Conservation (phyloP, 768 basidiomycete genomes). For the Russula olivacea region DNA sequence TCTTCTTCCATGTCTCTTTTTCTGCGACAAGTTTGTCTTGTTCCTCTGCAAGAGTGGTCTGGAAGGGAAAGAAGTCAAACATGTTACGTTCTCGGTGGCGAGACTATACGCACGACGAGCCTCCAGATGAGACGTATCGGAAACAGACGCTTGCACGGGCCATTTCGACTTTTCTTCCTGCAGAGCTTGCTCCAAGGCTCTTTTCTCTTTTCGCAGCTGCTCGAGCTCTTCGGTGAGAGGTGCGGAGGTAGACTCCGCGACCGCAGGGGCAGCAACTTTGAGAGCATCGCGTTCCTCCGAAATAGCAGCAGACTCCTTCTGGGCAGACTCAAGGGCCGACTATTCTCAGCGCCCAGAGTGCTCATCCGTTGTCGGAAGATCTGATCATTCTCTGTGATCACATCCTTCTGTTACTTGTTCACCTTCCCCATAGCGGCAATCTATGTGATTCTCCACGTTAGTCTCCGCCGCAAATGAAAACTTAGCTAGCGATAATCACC, state of each 20-base stretch:
- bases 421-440: constrained; percentile 22
- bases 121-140: constrained; percentile 24
- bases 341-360: constrained; percentile 16
- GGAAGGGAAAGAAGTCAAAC: neutral
- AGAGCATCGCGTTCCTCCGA: constrained; percentile 29
- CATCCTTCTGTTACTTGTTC: constrained; percentile 18
- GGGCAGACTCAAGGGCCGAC: constrained; percentile 23
- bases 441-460: constrained; percentile 11
- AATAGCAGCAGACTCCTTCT: constrained; percentile 26
- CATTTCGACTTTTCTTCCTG: constrained; percentile 34
- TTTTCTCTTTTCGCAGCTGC: too few species aligned
- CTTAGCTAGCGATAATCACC: constrained; percentile 17
- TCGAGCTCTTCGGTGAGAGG: constrained; percentile 28
- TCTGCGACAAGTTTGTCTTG: constrained; percentile 57
- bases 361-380: constrained; percentile 23
- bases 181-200: constrained; percentile 39
- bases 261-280: constrained; percentile 33
- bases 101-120: constrained; percentile 31
- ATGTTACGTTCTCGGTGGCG: neutral
- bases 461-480: neutral
- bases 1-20: constrained; percentile 42
- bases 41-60: constrained; percentile 54
- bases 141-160: constrained; percentile 12
- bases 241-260: constrained; percentile 1
- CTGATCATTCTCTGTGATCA: constrained; percentile 19